Conservation (phyloP, 2,329 filamentous ascomycete species). For the Fusarium multiceps region DNA sequence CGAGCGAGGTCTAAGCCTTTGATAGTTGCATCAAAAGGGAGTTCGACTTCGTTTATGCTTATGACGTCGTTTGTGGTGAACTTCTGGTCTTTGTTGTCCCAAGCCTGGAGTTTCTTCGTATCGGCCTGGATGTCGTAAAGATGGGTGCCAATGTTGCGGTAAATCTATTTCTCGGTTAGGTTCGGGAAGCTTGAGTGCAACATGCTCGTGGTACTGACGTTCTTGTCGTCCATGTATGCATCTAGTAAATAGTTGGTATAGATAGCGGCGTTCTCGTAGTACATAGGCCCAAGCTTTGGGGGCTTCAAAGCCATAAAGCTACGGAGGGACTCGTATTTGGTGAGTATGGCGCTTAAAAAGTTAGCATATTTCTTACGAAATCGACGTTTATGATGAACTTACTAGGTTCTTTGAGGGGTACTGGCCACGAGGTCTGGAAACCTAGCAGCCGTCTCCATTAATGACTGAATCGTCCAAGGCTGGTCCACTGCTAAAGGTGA, state of each 20-base stretch:
- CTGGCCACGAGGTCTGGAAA: not conserved
- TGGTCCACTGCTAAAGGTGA: conserved; percentile 5
- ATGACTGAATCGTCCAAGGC: not conserved
- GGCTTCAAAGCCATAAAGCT: conserved; percentile 1
- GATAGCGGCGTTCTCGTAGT: not conserved
- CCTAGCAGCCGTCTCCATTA: conserved; percentile 1
- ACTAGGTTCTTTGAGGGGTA: not conserved
- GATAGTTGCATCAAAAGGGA: too few relatives aligned
- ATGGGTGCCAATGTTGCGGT: not conserved
- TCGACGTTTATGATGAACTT: rapidly evolving
- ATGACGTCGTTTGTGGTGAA: too few relatives aligned
- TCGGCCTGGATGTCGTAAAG: not conserved
- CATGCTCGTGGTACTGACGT: not conserved
- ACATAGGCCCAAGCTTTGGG: not conserved
- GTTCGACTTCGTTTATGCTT: rapidly evolving
- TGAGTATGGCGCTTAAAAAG: not conserved
- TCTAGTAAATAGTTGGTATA: not conserved
- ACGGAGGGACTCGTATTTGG: not conserved
- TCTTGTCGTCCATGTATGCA: conserved; percentile 6
- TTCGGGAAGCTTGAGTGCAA: too few relatives aligned
- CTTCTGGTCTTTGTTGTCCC: too few relatives aligned
- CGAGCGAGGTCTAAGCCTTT: not conserved
- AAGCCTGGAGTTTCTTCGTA: not conserved
- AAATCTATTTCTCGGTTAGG: not conserved
- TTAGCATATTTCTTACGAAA: not conserved